A percentile compares a stretch with the other conserved stretches of the same genome.
phyloP scores from a whole-genome alignment of 371 early-diverging fungal genomes.

The Lichtheimia ornata region DNA sequence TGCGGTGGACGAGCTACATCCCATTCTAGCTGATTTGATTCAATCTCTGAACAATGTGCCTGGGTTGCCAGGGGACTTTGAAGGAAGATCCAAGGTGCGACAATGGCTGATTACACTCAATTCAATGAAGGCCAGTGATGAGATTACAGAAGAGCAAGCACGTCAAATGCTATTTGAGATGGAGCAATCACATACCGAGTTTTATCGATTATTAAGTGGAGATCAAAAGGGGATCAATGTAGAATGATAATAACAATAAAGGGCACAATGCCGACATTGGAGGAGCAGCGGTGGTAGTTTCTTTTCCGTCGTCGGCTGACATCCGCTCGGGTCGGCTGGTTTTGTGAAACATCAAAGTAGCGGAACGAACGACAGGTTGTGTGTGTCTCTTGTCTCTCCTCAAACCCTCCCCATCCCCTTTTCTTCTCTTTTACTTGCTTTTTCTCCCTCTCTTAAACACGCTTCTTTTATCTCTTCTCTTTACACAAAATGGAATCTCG shows the following conservation, averaged over 20 bases:
- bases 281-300: too few species aligned
- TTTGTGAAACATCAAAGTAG: neutral
- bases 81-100: conserved; percentile 78
- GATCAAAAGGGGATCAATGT: conserved; percentile 27
- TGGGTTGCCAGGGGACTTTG: conserved; percentile 79
- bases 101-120: conserved; percentile 92
- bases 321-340: neutral
- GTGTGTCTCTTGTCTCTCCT: neutral
- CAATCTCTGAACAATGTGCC: conserved; percentile 84
- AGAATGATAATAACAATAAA: neutral
- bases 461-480: neutral
- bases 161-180: conserved; percentile 94
- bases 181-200: conserved; percentile 73
- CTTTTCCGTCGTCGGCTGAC: neutral
- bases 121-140: conserved; percentile 89
- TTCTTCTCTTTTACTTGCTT: neutral
- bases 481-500: conserved; percentile 11
- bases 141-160: conserved; percentile 83
- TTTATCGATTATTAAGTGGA: conserved; percentile 61
- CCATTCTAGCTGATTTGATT: conserved; percentile 86
- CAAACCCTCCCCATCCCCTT: conserved; percentile 3
- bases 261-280: neutral
- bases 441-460: neutral
- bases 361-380: neutral
- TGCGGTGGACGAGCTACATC: conserved; percentile 93